Evolutionary conservation across 2,329 filamentous ascomycete genomes (phyloP), one percentile per base, ranked within the genome.

Genomic region (Clathrospora elynae): DNA sequence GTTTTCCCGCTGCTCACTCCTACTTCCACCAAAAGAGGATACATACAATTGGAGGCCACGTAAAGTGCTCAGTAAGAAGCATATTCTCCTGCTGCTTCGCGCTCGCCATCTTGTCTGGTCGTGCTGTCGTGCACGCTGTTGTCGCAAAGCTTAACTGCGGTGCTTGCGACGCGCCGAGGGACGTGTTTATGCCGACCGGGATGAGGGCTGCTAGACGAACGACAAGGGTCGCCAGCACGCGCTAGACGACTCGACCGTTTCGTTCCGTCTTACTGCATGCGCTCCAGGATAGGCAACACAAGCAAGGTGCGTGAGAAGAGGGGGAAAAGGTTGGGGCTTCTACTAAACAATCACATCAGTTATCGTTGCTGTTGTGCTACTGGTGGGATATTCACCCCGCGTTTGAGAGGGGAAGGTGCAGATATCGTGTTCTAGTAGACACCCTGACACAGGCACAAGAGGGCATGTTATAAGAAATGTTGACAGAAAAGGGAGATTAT

Each of bases 61-160:
- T 88, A 62, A 99, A 88, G 68, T 99, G 93, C 78, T 97, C 93
- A 2, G 93, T 96, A 49, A 97, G 79, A 59, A 97, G 81, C 55
- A 83, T 77, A 23, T 71, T 76, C 52, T 75, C 73, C 38, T 73
- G 70, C 48, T 77, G 74, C 47, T 73, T 72, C 31, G 64, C 46
- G 29, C 62, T 70, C 47, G 73, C 70, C 75, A 77, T 78, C 10
- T 42, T 55, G 38, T 36, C 9, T 35, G 18, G 12, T 17, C 7
- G 9, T 39, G 10, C 28, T 5, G 18, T 32, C 19, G 39, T 39
- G 24, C 17, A 25, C 26, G 30, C 34, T 22, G 35, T 44, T 45
- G 49, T 46, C 47, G 50, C 47, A 35, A 42, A 20, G 28, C 13
- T 34, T 28, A 30, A 18, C 11, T 35, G 16, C 14, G 26, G 39